A percentile compares a stretch with the other conserved stretches of the same genome.
These are phyloP conservation scores for Eudorina sp. DNA, from an alignment of 139 green algal species.

Conservation along the genomic window DNA sequence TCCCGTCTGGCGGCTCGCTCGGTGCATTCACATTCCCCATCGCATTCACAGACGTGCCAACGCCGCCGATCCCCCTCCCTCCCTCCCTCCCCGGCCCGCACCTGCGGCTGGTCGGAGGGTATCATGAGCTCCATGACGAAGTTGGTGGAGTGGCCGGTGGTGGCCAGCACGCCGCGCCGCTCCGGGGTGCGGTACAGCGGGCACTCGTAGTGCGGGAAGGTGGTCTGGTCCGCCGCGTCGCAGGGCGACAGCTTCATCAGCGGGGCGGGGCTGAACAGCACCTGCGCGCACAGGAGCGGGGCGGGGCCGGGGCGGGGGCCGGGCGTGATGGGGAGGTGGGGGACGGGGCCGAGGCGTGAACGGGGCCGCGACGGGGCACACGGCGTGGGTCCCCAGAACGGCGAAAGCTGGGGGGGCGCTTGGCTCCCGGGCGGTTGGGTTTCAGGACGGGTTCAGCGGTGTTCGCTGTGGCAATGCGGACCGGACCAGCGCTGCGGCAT, in stretches of 20 bases:
- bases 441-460: no score
- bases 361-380: no score
- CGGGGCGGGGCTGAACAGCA: constrained; percentile 76
- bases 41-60: no score
- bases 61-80: not conserved
- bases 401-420: no score
- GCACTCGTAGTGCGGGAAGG: constrained; percentile 79
- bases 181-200: constrained; percentile 80
- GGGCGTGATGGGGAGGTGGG: not conserved
- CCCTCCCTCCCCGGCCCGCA: not conserved
- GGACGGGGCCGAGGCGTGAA: not conserved
- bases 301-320: no score
- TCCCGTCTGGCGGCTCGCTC: no score
- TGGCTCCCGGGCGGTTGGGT: no score
- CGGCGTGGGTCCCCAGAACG: no score
- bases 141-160: constrained; percentile 85
- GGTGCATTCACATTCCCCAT: no score
- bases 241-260: constrained; percentile 72
- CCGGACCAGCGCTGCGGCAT: no score
- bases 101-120: constrained; percentile 61
- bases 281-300: no score
- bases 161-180: constrained; percentile 76
- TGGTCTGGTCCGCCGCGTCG: constrained; percentile 41
- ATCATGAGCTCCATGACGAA: constrained; percentile 83
- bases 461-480: no score